phyloP scores from a whole-genome alignment of 208 protist genomes.

The Trypanosoma theileri region DNA sequence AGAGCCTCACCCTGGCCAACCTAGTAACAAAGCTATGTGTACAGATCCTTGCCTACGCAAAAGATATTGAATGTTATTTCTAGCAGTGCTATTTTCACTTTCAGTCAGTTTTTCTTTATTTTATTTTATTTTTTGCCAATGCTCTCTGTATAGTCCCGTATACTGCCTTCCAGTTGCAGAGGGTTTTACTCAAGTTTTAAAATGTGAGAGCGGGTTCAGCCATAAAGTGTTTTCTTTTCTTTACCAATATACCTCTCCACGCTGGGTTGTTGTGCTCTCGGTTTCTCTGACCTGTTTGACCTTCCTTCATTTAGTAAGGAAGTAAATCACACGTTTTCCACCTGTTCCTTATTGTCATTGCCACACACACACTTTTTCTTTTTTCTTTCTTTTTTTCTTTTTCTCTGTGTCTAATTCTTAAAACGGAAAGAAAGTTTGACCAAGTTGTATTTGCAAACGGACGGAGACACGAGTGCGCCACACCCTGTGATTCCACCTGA shows the following conservation, averaged over 20 bases:
- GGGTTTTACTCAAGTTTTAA: too few relatives aligned
- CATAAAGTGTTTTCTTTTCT: constrained; percentile 18
- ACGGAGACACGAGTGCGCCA: not conserved
- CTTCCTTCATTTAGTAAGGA: too few relatives aligned
- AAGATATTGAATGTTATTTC: constrained; percentile 28
- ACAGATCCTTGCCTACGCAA: constrained; percentile 4
- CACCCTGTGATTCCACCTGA: not conserved
- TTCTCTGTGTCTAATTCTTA: too few relatives aligned
- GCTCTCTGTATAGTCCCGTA: not conserved
- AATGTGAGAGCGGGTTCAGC: too few relatives aligned
- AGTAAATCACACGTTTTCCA: too few relatives aligned
- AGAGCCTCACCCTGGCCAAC: constrained; percentile 18
- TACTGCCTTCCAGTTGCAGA: not conserved
- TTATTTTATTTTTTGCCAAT: not conserved
- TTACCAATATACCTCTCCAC: constrained; percentile 5
- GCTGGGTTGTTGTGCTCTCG: constrained; percentile 14
- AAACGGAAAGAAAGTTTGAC: too few relatives aligned
- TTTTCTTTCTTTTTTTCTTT: too few relatives aligned
- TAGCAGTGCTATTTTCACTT: not conserved
- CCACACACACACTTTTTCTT: too few relatives aligned
- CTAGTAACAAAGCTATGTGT: not conserved
- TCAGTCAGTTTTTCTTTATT: not conserved
- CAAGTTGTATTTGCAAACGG: too few relatives aligned
- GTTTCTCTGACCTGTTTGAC: not conserved
- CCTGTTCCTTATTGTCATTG: too few relatives aligned